Evolutionary conservation across 176 grass and related monocot species (phyloP), one percentile per base, ranked within the genome.

Genomic region (Metroxylon sagu): DNA sequence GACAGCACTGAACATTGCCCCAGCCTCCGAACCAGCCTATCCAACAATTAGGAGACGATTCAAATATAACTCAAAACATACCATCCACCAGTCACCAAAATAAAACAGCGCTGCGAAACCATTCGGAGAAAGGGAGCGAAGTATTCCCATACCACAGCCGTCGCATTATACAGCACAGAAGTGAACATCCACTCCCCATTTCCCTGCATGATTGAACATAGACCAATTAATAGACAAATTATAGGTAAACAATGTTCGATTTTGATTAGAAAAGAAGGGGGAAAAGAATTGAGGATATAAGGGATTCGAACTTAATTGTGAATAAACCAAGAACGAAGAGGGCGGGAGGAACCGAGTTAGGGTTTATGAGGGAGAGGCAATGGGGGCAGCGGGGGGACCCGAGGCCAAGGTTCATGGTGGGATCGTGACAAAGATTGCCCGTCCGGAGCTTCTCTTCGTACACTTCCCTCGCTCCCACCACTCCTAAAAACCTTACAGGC

Each of bases 391-490:
- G 84, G 43, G 87, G 68, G 19, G 87, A 83, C 23, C 93, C 81
- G 12, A 92, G 82, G 67, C 93, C 93, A 5, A 84, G 93, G 56
- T 80, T 88, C 39, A 98, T 80, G 49, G 93, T 98, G 19, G 87
- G 87, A 60, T 98, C 93, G 53, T 76, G 87, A 59, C 92, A 74
- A 49, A 98, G 75, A 55, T 56, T 86, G 50, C 87, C 93, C 50
- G 67, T 88, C 7, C 84, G 93, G 19, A 92, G 84, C 79, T 92
- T 98, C 87, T 92, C 87, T 76, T 98, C 93, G 76, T 92, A 98
- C 25, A 92, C 93, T 76, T 98, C 81, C 56, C 81, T 76, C 4
- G 87, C 92, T n/a, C 87, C 93, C 93, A 98, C 92, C 35, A 39
- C 6, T 39, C 31, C n/a, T 31, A 5, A 31, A 23, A 1, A 23